phyloP scores from a whole-genome alignment of 140 eudicot genomes.

The Senecio squalidus region DNA sequence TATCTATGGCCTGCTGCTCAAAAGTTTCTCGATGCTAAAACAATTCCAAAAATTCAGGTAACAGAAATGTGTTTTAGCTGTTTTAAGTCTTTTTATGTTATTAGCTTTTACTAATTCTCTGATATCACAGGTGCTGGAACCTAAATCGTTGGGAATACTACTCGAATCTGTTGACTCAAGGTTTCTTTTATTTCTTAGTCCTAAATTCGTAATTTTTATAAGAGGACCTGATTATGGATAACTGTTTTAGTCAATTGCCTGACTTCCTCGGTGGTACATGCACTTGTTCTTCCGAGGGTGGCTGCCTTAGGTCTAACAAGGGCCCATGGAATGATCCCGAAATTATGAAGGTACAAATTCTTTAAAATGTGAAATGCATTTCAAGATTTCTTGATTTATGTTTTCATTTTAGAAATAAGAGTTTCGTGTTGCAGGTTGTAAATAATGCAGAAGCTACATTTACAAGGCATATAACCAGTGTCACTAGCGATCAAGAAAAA shows the following conservation, averaged over 20 bases:
- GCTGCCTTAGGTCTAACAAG: slow-evolving; percentile 72
- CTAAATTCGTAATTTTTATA: not conserved
- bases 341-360: slow-evolving; percentile 61
- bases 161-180: slow-evolving; percentile 66
- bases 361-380: not conserved
- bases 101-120: slow-evolving; percentile 7
- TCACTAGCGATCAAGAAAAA: slow-evolving; percentile 35
- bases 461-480: slow-evolving; percentile 40
- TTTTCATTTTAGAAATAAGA: slow-evolving; percentile 5
- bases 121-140: slow-evolving; percentile 56
- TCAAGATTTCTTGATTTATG: slow-evolving; percentile 1
- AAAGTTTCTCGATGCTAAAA: slow-evolving; percentile 70
- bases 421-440: slow-evolving; percentile 46
- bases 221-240: slow-evolving; percentile 13
- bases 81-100: slow-evolving; percentile 1
- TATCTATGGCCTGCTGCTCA: slow-evolving; percentile 93
- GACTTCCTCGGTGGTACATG: slow-evolving; percentile 88
- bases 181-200: slow-evolving; percentile 33
- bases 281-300: slow-evolving; percentile 72
- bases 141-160: slow-evolving; percentile 59
- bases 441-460: slow-evolving; percentile 39
- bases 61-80: not conserved
- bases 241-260: slow-evolving; percentile 64
- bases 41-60: slow-evolving; percentile 71
- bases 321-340: slow-evolving; percentile 90